Evolutionary conservation across 345 rosid species (phyloP).

Genomic region (Eucalyptus cloeziana): DNA sequence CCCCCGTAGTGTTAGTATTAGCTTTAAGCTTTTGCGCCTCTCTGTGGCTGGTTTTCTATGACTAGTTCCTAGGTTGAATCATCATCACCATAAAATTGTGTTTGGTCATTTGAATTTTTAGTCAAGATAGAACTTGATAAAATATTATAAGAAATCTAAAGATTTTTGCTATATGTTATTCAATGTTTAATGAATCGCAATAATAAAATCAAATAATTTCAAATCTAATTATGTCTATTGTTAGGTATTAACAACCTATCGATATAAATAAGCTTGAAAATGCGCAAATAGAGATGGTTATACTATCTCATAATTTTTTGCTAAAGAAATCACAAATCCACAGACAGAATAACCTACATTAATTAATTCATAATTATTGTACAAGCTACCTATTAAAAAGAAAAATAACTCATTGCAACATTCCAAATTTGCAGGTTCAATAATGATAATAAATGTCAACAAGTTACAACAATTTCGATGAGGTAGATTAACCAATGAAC

Average conservation of each 20-base stretch:
- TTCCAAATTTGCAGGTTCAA: accelerated
- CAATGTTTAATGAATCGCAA: not conserved
- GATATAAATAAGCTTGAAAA: no score
- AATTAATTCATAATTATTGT: not conserved
- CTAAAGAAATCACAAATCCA: not conserved
- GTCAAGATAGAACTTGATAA: not conserved
- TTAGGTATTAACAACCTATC: not conserved
- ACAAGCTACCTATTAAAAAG: not conserved
- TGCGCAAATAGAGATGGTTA: not conserved
- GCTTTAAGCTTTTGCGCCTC: not conserved
- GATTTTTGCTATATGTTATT: no score
- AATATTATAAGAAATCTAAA: no score
- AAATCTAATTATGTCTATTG: not conserved
- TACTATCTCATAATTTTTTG: not conserved
- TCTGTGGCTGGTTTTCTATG: not conserved
- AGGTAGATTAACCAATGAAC: not conserved
- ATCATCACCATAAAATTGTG: accelerated
- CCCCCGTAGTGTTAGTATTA: not conserved
- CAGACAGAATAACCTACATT: not conserved
- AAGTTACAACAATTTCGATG: no score
- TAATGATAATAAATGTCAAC: not conserved
- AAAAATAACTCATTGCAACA: not conserved
- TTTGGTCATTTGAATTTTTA: no score
- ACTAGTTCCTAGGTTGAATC: not conserved
- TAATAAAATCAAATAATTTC: not conserved